Evolutionary conservation across 2,329 filamentous ascomycete species (phyloP), one percentile per base, ranked within the genome.

Genomic region (Sodiomyces alkalinus): DNA sequence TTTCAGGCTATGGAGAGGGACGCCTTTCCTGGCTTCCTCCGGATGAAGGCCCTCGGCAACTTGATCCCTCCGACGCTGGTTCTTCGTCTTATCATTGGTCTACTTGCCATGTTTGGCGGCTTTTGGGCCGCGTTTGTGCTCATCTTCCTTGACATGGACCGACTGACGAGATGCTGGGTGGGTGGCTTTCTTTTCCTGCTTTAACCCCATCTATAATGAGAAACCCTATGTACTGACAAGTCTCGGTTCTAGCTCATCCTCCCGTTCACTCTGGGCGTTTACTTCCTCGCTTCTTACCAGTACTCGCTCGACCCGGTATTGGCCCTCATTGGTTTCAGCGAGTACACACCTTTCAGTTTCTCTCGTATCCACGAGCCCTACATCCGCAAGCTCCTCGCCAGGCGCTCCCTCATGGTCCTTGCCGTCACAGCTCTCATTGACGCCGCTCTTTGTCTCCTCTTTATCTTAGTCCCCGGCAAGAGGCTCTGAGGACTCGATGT

Each of bases 1-100:
- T 98, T 96, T 53, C 92, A 98, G 56, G 92, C 92, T 19, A 98
- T 98, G 90, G 92, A 98, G 57, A 74, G 92, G 31, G 90, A 98
- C 57, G 90, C 92, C n/a, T 98, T 93, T 49, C 90, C 92, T 1
- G 87, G 87, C 1, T 98, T 98, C 55, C 64, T 98, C 33, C 72
- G 87, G 47, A 82, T 83, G 57, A 96, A 96, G 58, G 90, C 90
- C 3, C 64, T 98, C 15, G 92, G 92, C 34, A 98, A 98, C 46
- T 67, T 98, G 10, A 87, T 98, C 17, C 90, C 87, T 3, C 74
- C 87, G 11, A 92, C 83, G 26, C 76, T 92, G 40, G 73, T 96
- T 47, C 65, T 92, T 41, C 71, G 90, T 30, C 61, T 96, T 28
- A 83, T 92, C 25, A 51, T 93, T 40, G 90, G 87, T 19, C 65